Conservation (phyloP, 2,329 filamentous ascomycete species). For the Exophiala oligosperma region DNA sequence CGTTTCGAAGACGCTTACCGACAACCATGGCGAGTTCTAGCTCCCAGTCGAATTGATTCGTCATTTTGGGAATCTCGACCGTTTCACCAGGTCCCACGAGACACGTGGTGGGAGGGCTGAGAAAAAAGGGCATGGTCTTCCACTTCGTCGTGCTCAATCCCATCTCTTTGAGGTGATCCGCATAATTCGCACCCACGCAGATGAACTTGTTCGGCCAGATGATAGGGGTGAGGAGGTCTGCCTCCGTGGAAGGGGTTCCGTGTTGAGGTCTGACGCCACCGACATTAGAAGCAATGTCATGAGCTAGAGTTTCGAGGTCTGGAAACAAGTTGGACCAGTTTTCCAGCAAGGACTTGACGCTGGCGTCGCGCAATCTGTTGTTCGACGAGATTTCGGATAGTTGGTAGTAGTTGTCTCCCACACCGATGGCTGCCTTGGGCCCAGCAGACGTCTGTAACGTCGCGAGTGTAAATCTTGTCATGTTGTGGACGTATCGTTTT, state of each 20-base stretch:
- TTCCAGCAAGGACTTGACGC: not conserved
- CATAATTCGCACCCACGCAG: constrained; percentile 10
- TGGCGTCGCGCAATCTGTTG: not conserved
- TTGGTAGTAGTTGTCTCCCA: constrained; percentile 6
- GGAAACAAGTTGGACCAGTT: not conserved
- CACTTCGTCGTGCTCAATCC: constrained; percentile 76
- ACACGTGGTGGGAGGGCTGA: constrained; percentile 12
- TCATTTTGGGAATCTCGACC: constrained; percentile 1
- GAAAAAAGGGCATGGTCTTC: constrained; percentile 74
- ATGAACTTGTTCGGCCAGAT: constrained; percentile 7
- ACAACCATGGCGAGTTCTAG: constrained; percentile 7
- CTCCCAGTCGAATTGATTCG: constrained; percentile 12
- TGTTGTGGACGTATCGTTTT: not conserved
- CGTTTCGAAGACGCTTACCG: constrained; percentile 1
- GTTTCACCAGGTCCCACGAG: constrained; percentile 7
- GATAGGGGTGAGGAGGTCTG: constrained; percentile 3
- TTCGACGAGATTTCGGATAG: not conserved
- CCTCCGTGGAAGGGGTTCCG: not conserved
- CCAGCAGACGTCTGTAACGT: constrained; percentile 6
- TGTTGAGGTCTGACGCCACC: too few relatives aligned
- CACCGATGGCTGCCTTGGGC: not conserved
- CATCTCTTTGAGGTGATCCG: constrained; percentile 9
- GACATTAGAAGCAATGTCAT: too few relatives aligned
- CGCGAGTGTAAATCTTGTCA: constrained; percentile 9
- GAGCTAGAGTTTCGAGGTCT: too few relatives aligned